phyloP scores from a whole-genome alignment of 176 grass and related monocot genomes.

The Musa beccarii region DNA sequence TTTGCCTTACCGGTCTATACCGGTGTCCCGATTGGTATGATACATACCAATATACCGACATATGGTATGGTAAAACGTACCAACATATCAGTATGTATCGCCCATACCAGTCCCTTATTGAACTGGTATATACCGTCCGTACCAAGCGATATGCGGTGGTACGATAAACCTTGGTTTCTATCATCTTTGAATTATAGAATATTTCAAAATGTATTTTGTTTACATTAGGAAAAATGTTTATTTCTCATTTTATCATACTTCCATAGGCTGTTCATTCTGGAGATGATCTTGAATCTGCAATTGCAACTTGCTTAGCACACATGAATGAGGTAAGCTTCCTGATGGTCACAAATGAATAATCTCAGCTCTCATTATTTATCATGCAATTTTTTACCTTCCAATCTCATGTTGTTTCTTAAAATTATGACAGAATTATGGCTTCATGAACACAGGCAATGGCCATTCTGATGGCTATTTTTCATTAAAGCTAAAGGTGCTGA shows the following conservation, averaged over 20 bases:
- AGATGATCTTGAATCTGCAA: slow-evolving; percentile 22
- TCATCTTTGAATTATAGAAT: too few relatives aligned
- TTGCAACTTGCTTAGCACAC: slow-evolving; percentile 8
- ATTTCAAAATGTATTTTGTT: too few relatives aligned
- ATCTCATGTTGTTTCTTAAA: neutral
- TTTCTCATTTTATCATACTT: neutral
- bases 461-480: neutral
- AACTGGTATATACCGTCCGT: too few relatives aligned
- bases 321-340: neutral
- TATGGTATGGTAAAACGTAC: too few relatives aligned
- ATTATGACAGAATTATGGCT: neutral
- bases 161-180: too few relatives aligned
- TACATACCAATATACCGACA: too few relatives aligned
- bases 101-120: too few relatives aligned
- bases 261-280: slow-evolving; percentile 24
- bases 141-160: too few relatives aligned
- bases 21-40: too few relatives aligned
- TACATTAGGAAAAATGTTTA: neutral
- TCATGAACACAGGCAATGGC: neutral
- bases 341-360: neutral
- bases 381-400: neutral
- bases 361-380: neutral
- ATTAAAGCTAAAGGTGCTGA: slow-evolving; percentile 7
- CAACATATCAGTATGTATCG: too few relatives aligned
- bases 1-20: too few relatives aligned